phyloP scores from a whole-genome alignment of 345 rosid species.

The Ricinus communis region DNA sequence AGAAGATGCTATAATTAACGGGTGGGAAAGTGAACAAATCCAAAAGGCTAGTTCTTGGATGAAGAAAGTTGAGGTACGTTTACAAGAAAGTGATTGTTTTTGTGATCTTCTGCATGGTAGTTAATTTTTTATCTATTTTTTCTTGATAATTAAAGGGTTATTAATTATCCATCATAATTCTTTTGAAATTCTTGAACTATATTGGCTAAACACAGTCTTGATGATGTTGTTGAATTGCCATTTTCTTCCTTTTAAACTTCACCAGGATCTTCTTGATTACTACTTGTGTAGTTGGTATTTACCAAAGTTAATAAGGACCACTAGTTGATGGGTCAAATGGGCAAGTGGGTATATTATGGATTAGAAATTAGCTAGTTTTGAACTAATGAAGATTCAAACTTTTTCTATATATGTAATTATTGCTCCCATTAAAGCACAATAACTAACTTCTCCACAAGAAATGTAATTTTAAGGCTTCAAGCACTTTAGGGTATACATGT shows the following conservation, averaged over 20 bases:
- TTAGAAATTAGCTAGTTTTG: neutral
- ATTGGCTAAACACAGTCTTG: neutral
- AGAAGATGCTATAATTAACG: constrained; percentile 86
- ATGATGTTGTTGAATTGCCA: neutral
- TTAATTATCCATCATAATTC: neutral
- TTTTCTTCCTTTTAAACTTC: neutral
- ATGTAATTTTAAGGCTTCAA: neutral
- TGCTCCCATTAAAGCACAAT: neutral
- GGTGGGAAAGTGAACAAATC: constrained; percentile 86
- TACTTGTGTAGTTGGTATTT: neutral
- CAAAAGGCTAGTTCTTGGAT: constrained; percentile 79
- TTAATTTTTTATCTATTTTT: neutral
- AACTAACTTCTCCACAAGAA: neutral
- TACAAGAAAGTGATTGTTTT: neutral
- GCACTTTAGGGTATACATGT: neutral
- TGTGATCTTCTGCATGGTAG: neutral
- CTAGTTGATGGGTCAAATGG: neutral
- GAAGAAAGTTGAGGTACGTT: constrained; percentile 86
- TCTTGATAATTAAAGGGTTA: neutral
- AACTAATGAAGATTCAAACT: neutral
- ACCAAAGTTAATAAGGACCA: neutral
- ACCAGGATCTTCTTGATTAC: neutral
- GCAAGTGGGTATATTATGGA: neutral
- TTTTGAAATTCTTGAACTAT: neutral
- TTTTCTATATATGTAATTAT: constrained; percentile 9